These are phyloP conservation scores for Cnidoscolus chayamansa DNA, from an alignment of 441 rosid species.

Conservation along the genomic window DNA sequence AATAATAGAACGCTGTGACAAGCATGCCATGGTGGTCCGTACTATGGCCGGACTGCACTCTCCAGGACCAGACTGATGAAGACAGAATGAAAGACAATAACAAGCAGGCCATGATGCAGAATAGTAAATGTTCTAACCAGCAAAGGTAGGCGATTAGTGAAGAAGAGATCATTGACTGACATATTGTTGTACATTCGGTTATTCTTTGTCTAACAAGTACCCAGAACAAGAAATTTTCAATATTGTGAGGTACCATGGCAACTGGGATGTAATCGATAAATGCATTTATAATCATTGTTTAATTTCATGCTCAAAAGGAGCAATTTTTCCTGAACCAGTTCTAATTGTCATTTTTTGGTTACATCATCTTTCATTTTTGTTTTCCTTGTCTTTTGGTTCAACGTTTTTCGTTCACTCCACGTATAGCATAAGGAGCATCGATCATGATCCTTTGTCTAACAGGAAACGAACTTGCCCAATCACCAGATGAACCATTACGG, in stretches of 20 bases:
- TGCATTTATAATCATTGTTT: slow-evolving; percentile 27
- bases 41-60: slow-evolving; percentile 71
- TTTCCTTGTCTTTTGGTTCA: no score
- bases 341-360: no score
- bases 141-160: slow-evolving; percentile 24
- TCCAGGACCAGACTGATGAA: slow-evolving; percentile 48
- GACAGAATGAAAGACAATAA: slow-evolving; percentile 28
- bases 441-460: no score
- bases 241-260: slow-evolving; percentile 15
- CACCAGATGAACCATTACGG: no score
- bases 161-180: slow-evolving; percentile 36
- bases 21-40: slow-evolving; percentile 23
- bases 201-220: slow-evolving; percentile 36
- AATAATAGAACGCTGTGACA: slow-evolving; percentile 29
- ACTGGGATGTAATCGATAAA: slow-evolving; percentile 31
- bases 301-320: slow-evolving; percentile 48
- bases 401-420: no score
- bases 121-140: slow-evolving; percentile 31
- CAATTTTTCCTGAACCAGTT: slow-evolving; percentile 28
- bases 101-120: slow-evolving; percentile 18
- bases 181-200: slow-evolving; percentile 43
- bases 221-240: slow-evolving; percentile 25
- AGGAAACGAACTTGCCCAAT: no score
- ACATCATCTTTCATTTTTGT: no score
- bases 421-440: no score